Evolutionary conservation across 225 moss, liverwort and hornwort genomes (phyloP), one percentile per base, ranked within the genome.

Genomic region (Thuidium tamariscinum): DNA sequence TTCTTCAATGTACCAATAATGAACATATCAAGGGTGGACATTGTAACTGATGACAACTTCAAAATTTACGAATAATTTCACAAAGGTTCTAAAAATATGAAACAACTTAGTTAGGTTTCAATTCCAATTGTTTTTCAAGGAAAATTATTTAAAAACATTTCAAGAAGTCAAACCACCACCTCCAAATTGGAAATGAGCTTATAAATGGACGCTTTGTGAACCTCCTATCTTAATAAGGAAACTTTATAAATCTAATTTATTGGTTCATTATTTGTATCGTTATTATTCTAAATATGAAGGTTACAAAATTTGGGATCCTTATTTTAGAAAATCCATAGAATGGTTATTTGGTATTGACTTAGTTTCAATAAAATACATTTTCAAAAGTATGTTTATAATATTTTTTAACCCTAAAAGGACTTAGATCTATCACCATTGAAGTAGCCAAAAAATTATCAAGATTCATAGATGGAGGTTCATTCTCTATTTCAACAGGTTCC

Each of bases 381-480:
- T 52, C 0, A 22, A 1, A 74, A 74, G 4, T 52, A 52, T n/a
- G n/a, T 74, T 22, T 0, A 1, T 13, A 74, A 8, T 3, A 74
- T 12, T 74, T 27, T 74, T 51, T 7, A 30, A 34, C 0, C 5
- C 0, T 1, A 2, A 4, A 71, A 74, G 1, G 7, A 34, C 0
- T 1, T 0, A 0, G 0, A 51, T 1, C n/a, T 52, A 22, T 22
- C 3, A 52, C 5, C 19, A 52, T n/a, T n/a, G n/a, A 75, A 0
- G n/a, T n/a, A n/a, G n/a, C 2, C 14, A 23, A 75, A 75, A 52
- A n/a, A 7, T 21, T 3, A 23, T 52, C 3, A n/a, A n/a, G 23
- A 54, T 15, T 75, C 0, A 15, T 14, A 34, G 15, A 6, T 54
- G 22, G 13, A 75, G 2, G 22, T n/a, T 2, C 36, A 36, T 36